A percentile compares a stretch with the other conserved stretches of the same genome.
These are phyloP conservation scores for Starmerella ratchasimensis DNA, from an alignment of 805 yeast genomes.

Conservation along the genomic window DNA sequence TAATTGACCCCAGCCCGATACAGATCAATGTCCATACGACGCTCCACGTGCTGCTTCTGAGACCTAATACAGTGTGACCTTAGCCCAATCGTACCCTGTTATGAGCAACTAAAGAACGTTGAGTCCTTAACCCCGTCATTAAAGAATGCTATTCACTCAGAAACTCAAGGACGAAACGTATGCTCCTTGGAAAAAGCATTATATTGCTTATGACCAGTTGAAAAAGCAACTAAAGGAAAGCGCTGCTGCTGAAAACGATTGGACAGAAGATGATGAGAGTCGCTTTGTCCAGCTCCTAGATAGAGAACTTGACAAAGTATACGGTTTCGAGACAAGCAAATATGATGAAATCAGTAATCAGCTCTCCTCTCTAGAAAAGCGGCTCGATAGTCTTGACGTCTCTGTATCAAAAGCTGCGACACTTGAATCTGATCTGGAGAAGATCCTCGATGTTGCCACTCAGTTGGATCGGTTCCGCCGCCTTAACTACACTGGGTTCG, in stretches of 20 bases:
- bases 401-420: conserved; percentile 31
- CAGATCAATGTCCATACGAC: no score
- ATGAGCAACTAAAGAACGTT: no score
- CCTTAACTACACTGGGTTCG: conserved; percentile 85
- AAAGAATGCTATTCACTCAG: conserved; percentile 67
- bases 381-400: conserved; percentile 30
- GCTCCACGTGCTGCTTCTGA: no score
- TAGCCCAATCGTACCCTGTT: no score
- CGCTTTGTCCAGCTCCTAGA: conserved; percentile 66
- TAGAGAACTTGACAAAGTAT: conserved; percentile 80
- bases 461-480: conserved; percentile 84
- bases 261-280: conserved; percentile 77
- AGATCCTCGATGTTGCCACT: conserved; percentile 57
- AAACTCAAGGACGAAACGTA: conserved; percentile 69
- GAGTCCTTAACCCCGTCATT: no score
- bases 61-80: no score
- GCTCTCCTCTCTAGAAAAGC: conserved; percentile 49
- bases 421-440: conserved; percentile 61
- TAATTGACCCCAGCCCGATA: no score
- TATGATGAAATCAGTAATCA: conserved; percentile 54
- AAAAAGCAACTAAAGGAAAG: conserved; percentile 64
- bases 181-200: conserved; percentile 85
- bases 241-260: conserved; percentile 32
- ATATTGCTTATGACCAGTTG: conserved; percentile 77
- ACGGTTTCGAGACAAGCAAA: conserved; percentile 63